Evolutionary conservation across 306 rosid genomes (phyloP).

Genomic region (Leucaena leucocephala): DNA sequence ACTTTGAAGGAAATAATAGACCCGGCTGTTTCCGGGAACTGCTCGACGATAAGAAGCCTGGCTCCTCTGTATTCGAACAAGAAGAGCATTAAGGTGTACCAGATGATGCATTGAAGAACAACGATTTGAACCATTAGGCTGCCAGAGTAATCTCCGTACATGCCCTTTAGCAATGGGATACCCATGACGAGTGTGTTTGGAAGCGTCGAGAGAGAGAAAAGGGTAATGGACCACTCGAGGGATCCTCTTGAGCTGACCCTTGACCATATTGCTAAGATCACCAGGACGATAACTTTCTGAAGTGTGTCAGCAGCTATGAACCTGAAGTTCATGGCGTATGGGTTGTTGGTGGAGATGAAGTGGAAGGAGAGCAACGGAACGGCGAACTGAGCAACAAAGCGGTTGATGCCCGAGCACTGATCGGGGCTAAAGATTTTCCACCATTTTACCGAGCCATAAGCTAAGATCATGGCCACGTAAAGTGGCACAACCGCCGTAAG

Average conservation of each 20-base stretch:
- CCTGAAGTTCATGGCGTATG: slow-evolving; percentile 62
- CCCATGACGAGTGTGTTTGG: slow-evolving; percentile 80
- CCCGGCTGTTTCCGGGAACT: slow-evolving; percentile 68
- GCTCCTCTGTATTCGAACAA: slow-evolving; percentile 70
- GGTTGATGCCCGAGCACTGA: slow-evolving; percentile 70
- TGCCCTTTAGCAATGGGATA: slow-evolving; percentile 62
- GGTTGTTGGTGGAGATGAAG: slow-evolving; percentile 69
- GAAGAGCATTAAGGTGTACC: slow-evolving; percentile 72
- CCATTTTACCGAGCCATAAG: slow-evolving; percentile 73
- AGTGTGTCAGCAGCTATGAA: slow-evolving; percentile 69
- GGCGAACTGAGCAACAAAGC: slow-evolving; percentile 68
- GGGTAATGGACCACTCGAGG: slow-evolving; percentile 70
- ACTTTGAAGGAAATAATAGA: slow-evolving; percentile 63
- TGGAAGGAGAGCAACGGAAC: slow-evolving; percentile 75
- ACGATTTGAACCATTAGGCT: slow-evolving; percentile 71
- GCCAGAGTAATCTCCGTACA: slow-evolving; percentile 62
- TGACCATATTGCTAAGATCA: slow-evolving; percentile 53
- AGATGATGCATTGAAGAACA: slow-evolving; percentile 67
- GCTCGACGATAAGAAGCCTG: slow-evolving; percentile 54
- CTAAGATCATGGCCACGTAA: slow-evolving; percentile 67
- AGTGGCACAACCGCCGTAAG: slow-evolving; percentile 70
- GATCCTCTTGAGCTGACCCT: slow-evolving; percentile 52
- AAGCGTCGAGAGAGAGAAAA: slow-evolving; percentile 63
- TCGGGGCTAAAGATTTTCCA: slow-evolving; percentile 72
- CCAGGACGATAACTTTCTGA: slow-evolving; percentile 57